Evolutionary conservation across 495 filamentous ascomycete species (phyloP).

Genomic region (Penicillium manginii): DNA sequence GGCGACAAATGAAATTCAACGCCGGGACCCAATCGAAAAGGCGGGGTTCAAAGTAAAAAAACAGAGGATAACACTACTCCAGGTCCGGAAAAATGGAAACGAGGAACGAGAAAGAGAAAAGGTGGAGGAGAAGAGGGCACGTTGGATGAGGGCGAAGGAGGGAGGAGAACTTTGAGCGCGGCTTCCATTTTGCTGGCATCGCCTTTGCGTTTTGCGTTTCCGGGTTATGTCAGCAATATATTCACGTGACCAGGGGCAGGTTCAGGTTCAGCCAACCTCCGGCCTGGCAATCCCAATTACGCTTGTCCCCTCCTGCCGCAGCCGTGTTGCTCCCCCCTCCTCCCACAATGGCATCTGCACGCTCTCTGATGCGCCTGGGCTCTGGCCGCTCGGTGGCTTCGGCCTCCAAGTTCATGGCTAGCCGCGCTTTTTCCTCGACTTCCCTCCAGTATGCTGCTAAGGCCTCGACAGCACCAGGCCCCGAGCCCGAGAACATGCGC

Average conservation of each 20-base stretch:
- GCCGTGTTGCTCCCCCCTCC: conserved; percentile 33
- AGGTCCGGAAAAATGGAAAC: conserved; percentile 16
- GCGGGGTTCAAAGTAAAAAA: conserved; percentile 25
- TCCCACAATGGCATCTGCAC: conserved; percentile 50
- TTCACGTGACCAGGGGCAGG: conserved; percentile 36
- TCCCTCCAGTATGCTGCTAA: conserved; percentile 60
- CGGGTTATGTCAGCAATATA: conserved; percentile 33
- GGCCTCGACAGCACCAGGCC: conserved; percentile 41
- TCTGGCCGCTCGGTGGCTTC: conserved; percentile 64
- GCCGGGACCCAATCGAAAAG: conserved; percentile 34
- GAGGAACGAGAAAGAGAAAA: conserved; percentile 19
- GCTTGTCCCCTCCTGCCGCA: conserved; percentile 28
- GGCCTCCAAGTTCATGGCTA: conserved; percentile 56
- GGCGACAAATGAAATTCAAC: conserved; percentile 30
- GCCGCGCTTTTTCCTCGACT: conserved; percentile 60
- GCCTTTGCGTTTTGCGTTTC: conserved; percentile 27
- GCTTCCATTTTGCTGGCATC: conserved; percentile 46
- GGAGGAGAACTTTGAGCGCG: conserved; percentile 44
- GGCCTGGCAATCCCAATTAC: conserved; percentile 42
- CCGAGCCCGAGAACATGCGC: conserved; percentile 67
- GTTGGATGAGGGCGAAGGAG: conserved; percentile 29
- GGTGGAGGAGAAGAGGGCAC: conserved; percentile 18
- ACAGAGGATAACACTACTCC: conserved; percentile 22
- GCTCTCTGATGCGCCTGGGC: conserved; percentile 69
- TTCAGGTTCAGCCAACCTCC: conserved; percentile 32